Conservation (phyloP, 2,329 filamentous ascomycete genomes). For the Ambrosiella cleistominuta region DNA sequence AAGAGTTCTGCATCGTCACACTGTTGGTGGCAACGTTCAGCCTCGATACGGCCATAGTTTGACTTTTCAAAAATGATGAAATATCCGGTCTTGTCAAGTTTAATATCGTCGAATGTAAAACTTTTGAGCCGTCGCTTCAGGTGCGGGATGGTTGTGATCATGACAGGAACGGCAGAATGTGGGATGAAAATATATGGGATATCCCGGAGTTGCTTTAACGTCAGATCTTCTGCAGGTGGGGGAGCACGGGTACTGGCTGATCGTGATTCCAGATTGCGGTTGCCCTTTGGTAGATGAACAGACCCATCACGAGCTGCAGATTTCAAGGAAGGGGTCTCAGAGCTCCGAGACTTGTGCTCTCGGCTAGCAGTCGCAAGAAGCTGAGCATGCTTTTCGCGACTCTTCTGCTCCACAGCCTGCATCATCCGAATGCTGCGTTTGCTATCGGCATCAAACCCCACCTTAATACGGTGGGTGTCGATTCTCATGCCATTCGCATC, state of each 20-base stretch:
- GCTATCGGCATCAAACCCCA: constrained; percentile 81
- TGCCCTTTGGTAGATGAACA: background rate
- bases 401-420: constrained; percentile 52
- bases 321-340: constrained; percentile 14
- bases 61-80: constrained; percentile 81
- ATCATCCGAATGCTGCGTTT: constrained; percentile 64
- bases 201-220: constrained; percentile 52
- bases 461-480: constrained; percentile 57
- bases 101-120: constrained; percentile 64
- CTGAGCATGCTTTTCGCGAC: constrained; percentile 33
- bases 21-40: constrained; percentile 59
- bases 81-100: constrained; percentile 72
- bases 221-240: constrained; percentile 43
- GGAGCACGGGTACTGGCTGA: constrained; percentile 46
- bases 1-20: constrained; percentile 76
- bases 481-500: constrained; percentile 65
- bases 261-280: background rate
- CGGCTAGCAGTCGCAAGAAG: constrained; percentile 12
- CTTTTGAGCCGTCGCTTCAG: constrained; percentile 77
- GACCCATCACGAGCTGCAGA: constrained; percentile 25
- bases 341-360: constrained; percentile 13
- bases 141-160: constrained; percentile 71
- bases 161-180: constrained; percentile 71
- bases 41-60: constrained; percentile 57
- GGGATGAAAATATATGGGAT: constrained; percentile 84